phyloP scores from a whole-genome alignment of 1,284 basidiomycete species.

The Tilletia horrida region DNA sequence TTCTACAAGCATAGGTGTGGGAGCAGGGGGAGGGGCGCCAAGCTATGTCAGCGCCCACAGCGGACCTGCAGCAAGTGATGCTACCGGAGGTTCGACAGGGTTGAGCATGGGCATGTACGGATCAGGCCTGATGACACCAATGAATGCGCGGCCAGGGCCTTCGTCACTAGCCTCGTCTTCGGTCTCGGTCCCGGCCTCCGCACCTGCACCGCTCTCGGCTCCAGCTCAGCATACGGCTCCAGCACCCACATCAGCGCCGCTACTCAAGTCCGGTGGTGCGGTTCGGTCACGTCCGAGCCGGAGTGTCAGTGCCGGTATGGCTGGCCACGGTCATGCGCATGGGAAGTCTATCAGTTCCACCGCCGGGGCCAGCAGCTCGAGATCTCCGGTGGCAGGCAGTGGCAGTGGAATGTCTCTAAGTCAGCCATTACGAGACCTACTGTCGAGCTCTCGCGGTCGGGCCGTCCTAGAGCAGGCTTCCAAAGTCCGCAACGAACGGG shows the following conservation, averaged over 20 bases:
- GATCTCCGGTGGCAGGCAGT: conserved; percentile 1
- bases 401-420: background rate
- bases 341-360: background rate
- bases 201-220: background rate
- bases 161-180: too few species aligned
- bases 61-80: background rate
- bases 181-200: background rate
- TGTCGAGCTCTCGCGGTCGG: background rate
- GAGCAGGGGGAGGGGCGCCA: background rate
- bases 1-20: background rate
- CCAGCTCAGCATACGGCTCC: background rate
- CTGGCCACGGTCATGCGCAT: background rate
- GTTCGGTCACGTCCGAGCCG: background rate
- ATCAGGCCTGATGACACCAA: background rate
- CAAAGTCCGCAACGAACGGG: background rate
- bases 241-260: background rate
- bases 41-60: background rate
- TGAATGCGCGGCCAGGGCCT: background rate
- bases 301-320: conserved; percentile 13
- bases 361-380: background rate
- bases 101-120: background rate
- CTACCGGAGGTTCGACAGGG: background rate
- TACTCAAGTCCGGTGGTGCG: background rate
- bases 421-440: background rate
- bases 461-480: background rate